These are phyloP conservation scores for Arctostaphylos glauca DNA, from an alignment of 148 eudicot species.

Conservation along the genomic window DNA sequence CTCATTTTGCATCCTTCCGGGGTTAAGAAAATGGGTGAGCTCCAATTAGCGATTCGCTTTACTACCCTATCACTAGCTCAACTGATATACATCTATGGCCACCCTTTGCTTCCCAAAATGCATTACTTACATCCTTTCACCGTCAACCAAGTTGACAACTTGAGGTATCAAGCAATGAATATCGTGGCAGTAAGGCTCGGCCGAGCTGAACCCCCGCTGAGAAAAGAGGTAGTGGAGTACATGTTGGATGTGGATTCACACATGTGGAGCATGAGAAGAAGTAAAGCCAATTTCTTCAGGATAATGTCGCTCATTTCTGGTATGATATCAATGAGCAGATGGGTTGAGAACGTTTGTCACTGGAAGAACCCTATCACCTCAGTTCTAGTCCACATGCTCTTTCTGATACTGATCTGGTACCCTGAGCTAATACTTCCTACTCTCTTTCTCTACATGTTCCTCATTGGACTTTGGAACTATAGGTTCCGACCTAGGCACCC, in stretches of 20 bases:
- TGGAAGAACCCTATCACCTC: constrained; percentile 40
- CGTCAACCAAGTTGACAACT: constrained; percentile 38
- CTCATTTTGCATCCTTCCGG: constrained; percentile 38
- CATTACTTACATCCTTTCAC: constrained; percentile 44
- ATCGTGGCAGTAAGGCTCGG: constrained; percentile 33
- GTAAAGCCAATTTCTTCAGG: constrained; percentile 47
- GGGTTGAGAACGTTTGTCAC: constrained; percentile 34
- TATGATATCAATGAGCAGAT: constrained; percentile 25
- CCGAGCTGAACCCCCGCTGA: constrained; percentile 39
- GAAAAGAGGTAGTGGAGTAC: constrained; percentile 42
- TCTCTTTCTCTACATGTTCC: constrained; percentile 34
- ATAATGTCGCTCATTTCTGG: constrained; percentile 38
- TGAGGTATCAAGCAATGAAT: constrained; percentile 44
- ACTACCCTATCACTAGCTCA: constrained; percentile 36
- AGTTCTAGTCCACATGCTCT: constrained; percentile 36
- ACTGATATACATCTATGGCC: constrained; percentile 31
- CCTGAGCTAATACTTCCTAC: constrained; percentile 45
- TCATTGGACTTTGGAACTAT: constrained; percentile 48
- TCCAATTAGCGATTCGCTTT: constrained; percentile 37
- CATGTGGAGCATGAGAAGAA: constrained; percentile 52
- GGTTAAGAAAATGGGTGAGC: constrained; percentile 44
- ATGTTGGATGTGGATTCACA: constrained; percentile 47
- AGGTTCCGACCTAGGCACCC: constrained; percentile 41
- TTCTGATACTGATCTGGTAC: constrained; percentile 39
- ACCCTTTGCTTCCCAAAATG: constrained; percentile 44